Evolutionary conservation across 2,329 filamentous ascomycete species (phyloP).

Genomic region (Aspergillus neotritici): DNA sequence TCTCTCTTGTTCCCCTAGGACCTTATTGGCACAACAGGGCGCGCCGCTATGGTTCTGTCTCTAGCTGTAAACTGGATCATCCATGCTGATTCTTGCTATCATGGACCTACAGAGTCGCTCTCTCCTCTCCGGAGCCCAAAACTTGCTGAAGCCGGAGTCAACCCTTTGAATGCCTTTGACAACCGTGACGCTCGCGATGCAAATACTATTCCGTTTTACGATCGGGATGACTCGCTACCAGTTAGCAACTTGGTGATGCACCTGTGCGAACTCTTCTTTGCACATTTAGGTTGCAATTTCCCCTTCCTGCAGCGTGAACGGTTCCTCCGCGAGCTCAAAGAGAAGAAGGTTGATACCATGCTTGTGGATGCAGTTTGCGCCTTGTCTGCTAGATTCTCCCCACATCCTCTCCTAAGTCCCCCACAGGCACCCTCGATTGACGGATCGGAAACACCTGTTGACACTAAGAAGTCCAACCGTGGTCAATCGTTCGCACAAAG

Average conservation of each 20-base stretch:
- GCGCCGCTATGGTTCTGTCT: not conserved
- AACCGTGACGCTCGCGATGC: constrained; percentile 28
- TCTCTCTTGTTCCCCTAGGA: not conserved
- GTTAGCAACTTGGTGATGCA: constrained; percentile 70
- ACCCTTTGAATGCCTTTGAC: constrained; percentile 19
- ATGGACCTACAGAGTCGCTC: constrained; percentile 25
- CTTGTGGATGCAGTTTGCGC: constrained; percentile 82
- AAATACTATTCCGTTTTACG: constrained; percentile 63
- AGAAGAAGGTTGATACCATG: constrained; percentile 77
- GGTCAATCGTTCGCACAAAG: constrained; percentile 74
- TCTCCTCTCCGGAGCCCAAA: constrained; percentile 34
- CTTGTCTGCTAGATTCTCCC: constrained; percentile 73
- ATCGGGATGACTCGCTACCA: constrained; percentile 62
- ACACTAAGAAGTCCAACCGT: constrained; percentile 55
- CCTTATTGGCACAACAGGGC: not conserved
- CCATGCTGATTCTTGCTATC: not conserved
- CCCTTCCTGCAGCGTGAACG: constrained; percentile 70
- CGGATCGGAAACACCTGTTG: constrained; percentile 25
- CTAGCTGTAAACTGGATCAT: not conserved
- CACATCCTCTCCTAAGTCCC: constrained; percentile 48
- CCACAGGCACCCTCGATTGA: constrained; percentile 49
- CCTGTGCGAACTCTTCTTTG: constrained; percentile 74
- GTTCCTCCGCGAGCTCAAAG: constrained; percentile 69
- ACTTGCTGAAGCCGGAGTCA: constrained; percentile 15
- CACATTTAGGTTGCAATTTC: constrained; percentile 77